Evolutionary conservation across 2,329 filamentous ascomycete species (phyloP), one percentile per base, ranked within the genome.

Genomic region (Diatrype stigma): DNA sequence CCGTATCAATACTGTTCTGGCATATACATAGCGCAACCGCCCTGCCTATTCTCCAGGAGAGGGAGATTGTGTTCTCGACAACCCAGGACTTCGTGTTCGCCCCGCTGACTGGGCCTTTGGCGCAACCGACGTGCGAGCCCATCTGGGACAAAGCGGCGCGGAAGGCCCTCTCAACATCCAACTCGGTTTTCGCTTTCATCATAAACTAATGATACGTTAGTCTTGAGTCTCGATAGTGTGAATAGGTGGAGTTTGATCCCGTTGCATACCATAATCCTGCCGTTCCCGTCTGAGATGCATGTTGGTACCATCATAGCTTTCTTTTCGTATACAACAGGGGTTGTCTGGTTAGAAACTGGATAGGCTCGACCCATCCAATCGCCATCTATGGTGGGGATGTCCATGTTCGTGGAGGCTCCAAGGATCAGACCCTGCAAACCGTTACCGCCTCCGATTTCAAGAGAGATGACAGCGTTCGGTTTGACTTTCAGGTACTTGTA

Each of bases 371-470:
- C 77, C 77, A 80, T 79, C 70, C 72, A 75, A 59, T 79, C 77
- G 2, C 70, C 76, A 46, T 80, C 77, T 2, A 80, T 70, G 3
- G 70, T 69, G 0, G 76, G 75, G 0, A 77, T 57, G 45, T 76
- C 65, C 62, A 81, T 76, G 52, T 77, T 73, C 1, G 67, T 68
- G 37, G 73, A 76, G 0, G 76, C 75, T 3, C 79, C 79, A 2
- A 82, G 63, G 2, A 81, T 69, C 60, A 84, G 67, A 2, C 75
- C 74, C 50, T 80, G 74, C 3, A 85, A 68, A 0, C 82, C 82
- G 53, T 86, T 86, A 3, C 75, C 77, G 4, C 84, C 84, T n/a
- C 84, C 84, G 47, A 86, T 83, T 58, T 86, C 82, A 4, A 84
- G 65, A 1, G 78, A 75, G 51, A 85, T 78, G 52, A 84, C 77